Evolutionary conservation across 2,329 filamentous ascomycete genomes (phyloP), one percentile per base, ranked within the genome.

Genomic region (Colletotrichum sp.): DNA sequence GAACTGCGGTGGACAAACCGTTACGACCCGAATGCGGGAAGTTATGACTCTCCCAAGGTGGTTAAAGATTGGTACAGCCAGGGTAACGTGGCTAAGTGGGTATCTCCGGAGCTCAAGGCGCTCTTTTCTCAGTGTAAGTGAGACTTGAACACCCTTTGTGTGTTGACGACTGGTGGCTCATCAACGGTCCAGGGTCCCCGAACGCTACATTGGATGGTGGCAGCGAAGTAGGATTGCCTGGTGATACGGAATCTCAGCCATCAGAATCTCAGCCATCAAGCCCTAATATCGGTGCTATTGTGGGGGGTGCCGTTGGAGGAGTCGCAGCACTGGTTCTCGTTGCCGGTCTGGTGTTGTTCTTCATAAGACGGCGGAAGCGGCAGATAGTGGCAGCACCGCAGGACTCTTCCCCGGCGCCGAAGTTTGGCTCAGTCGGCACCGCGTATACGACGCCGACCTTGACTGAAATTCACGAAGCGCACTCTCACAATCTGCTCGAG

Each of bases 251-350:
- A 34, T 68, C 52, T 5, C 24, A 61, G 48, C 18, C 82, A 13
- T 80, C 82, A 18, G 26, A 60, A 32, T 52, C 52, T 6, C 24
- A 61, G 34, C 32, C 82, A 12, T 80, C 82, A 58, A 79, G 38
- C 38, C 38, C 38, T 12, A 48, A 48, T 1, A 48, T 85, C 9
- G 88, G 86, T 6, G 82, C 87, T 18, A 88, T 89, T 63, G 86
- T 82, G 9, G 88, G 88, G 9, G 87, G 87, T 26, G 82, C 83
- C 8, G 85, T 88, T 16, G 87, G 87, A 26, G 88, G 88, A 18
- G 83, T 88, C 4, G 84, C 80, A 1, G 83, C 78, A n/a, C 78
- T 89, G 24, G 84, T 80, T 5, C 79, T 89, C 18, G 79, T 88
- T 52, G 83, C 81, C 24, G 77, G 83, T 6, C 83, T 79, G 13